Conservation (phyloP, 1,139 yeast genomes). For the Saccharomyces hybrid region DNA sequence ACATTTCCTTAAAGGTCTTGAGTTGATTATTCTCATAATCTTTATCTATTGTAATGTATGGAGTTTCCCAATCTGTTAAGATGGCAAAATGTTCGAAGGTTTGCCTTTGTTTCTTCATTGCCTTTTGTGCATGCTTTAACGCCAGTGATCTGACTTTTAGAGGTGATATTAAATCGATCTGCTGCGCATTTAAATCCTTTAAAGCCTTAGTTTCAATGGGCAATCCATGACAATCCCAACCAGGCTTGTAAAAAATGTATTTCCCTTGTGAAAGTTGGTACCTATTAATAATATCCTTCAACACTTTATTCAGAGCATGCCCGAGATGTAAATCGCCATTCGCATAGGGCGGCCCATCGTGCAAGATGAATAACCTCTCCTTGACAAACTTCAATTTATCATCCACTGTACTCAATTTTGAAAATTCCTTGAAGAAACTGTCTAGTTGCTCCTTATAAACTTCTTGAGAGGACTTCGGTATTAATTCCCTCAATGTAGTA, state of each 20-base stretch:
- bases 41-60: slow-evolving; percentile 66
- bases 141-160: slow-evolving; percentile 58
- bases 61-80: slow-evolving; percentile 70
- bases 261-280: slow-evolving; percentile 57
- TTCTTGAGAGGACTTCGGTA: slow-evolving; percentile 34
- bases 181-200: slow-evolving; percentile 30
- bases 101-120: slow-evolving; percentile 54
- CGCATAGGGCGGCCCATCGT: slow-evolving; percentile 98
- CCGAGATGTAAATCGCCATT: slow-evolving; percentile 92
- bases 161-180: slow-evolving; percentile 34
- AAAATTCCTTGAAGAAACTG: slow-evolving; percentile 15
- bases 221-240: slow-evolving; percentile 98
- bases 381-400: slow-evolving; percentile 16
- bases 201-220: slow-evolving; percentile 90
- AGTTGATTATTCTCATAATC: slow-evolving; percentile 70
- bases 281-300: slow-evolving; percentile 79
- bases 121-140: slow-evolving; percentile 53
- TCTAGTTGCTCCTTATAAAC: slow-evolving; percentile 31
- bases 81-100: slow-evolving; percentile 67
- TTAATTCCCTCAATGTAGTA: slow-evolving; percentile 27
- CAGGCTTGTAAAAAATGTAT: slow-evolving; percentile 68
- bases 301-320: slow-evolving; percentile 81
- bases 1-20: slow-evolving; percentile 56
- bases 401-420: slow-evolving; percentile 6
- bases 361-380: slow-evolving; percentile 51